Evolutionary conservation across 345 rosid species (phyloP).

Genomic region (Eucalyptus regnans): DNA sequence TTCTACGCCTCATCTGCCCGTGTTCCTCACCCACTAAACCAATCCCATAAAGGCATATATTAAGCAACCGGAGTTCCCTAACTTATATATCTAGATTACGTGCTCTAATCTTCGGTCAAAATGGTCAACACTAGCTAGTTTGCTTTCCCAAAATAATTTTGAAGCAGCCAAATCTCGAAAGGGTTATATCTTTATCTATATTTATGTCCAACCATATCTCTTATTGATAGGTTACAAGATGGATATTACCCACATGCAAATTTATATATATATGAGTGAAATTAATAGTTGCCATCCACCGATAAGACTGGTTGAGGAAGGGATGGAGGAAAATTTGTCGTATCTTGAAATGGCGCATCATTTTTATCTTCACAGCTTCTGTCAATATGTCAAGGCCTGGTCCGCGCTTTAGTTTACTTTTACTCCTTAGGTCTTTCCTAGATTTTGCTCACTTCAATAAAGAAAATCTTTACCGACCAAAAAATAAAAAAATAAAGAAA

Average conservation of each 20-base stretch:
- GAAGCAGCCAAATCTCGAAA: background rate
- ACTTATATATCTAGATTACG: background rate
- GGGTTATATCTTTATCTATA: background rate
- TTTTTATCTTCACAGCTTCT: no score
- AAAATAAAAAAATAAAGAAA: background rate
- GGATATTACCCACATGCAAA: background rate
- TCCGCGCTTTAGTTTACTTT: background rate
- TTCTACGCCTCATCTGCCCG: background rate
- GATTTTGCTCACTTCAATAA: background rate
- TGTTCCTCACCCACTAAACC: background rate
- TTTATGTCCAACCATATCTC: background rate
- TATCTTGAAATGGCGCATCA: background rate
- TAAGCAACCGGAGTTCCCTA: background rate
- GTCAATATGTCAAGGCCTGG: background rate
- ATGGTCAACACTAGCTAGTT: background rate
- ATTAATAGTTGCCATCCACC: background rate
- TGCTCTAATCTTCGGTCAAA: background rate
- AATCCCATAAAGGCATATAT: background rate
- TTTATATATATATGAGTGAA: background rate
- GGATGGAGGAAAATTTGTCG: background rate
- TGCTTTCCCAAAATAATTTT: background rate
- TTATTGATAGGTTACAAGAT: background rate
- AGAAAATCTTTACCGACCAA: background rate
- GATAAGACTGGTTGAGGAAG: background rate
- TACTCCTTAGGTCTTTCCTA: background rate